These are phyloP conservation scores for Phytophthora rubi DNA, from an alignment of 352 stramenopile species.

Conservation along the genomic window DNA sequence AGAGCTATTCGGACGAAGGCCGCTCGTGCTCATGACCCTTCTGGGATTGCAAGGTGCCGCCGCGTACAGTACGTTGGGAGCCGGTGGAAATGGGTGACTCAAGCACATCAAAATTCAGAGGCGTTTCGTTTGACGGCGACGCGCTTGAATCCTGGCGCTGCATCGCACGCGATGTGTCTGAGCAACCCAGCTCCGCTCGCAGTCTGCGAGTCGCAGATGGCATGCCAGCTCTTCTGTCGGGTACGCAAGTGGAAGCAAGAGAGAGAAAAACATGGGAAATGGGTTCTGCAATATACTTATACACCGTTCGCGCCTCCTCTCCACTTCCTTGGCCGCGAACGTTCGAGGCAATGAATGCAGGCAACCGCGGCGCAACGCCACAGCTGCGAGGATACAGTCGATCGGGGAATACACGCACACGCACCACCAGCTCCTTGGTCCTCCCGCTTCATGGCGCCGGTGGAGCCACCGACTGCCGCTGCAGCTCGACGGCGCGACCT, in stretches of 20 bases:
- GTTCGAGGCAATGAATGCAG: conserved; percentile 7
- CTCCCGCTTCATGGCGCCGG: conserved; percentile 27
- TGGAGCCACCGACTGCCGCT: conserved; percentile 37
- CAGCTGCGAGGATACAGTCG: conserved; percentile 17
- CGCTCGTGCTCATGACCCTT: too few relatives aligned
- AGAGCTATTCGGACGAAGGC: too few relatives aligned
- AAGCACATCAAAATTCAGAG: too few relatives aligned
- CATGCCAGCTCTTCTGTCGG: background rate
- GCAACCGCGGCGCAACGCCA: conserved; percentile 2
- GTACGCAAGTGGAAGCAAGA: conserved; percentile 26
- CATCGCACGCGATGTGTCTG: too few relatives aligned
- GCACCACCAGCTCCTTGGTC: background rate
- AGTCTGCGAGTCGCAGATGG: conserved; percentile 3
- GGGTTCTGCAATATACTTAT: conserved; percentile 24
- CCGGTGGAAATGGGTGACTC: too few relatives aligned
- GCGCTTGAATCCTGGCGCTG: too few relatives aligned
- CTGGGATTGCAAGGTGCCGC: too few relatives aligned
- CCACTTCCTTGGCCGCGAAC: background rate
- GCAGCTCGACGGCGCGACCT: conserved; percentile 42
- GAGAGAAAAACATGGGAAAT: conserved; percentile 12
- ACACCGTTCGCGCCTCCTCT: conserved; percentile 28
- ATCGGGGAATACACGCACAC: conserved; percentile 8
- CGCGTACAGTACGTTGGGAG: too few relatives aligned
- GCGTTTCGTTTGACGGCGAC: too few relatives aligned
- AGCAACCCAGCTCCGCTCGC: background rate